A percentile compares a stretch with the other conserved stretches of the same genome.
Evolutionary conservation across 352 stramenopile species (phyloP).

Genomic region (Globisporangium emineosum): DNA sequence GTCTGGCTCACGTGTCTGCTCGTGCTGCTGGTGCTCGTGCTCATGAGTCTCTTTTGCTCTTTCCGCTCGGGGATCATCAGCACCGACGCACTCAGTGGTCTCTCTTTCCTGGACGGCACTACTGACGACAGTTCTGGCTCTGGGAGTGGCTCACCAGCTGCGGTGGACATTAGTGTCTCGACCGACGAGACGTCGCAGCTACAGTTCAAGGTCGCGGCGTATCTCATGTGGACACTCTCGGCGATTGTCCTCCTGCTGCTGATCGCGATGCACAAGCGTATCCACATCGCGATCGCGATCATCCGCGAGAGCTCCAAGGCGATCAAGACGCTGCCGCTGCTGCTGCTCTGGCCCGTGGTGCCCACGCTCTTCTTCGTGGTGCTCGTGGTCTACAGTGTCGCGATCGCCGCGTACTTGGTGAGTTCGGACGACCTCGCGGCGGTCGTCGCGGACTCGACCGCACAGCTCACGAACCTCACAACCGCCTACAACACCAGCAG

Average conservation of each 20-base stretch:
- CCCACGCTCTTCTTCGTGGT: conserved; percentile 50
- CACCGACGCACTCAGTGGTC: conserved; percentile 24
- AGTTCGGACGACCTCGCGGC: conserved; percentile 51
- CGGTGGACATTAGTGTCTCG: conserved; percentile 18
- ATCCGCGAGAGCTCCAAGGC: conserved; percentile 67
- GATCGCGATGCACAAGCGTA: conserved; percentile 63
- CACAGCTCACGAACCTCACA: conserved; percentile 27
- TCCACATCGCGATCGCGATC: conserved; percentile 67
- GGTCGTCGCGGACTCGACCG: conserved; percentile 24
- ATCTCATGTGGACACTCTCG: conserved; percentile 54
- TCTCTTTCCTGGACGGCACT: conserved; percentile 42
- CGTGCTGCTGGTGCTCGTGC: conserved; percentile 53
- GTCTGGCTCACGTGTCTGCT: conserved; percentile 80
- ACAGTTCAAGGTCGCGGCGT: conserved; percentile 66
- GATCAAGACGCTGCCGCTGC: conserved; percentile 53
- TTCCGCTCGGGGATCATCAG: conserved; percentile 61
- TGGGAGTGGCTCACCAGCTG: background rate
- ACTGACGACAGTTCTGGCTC: too few relatives aligned
- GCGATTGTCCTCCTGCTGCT: conserved; percentile 50
- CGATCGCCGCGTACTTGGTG: conserved; percentile 51
- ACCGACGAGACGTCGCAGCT: conserved; percentile 36
- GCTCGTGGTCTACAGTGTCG: conserved; percentile 56
- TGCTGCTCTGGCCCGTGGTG: conserved; percentile 60
- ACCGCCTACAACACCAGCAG: conserved; percentile 33
- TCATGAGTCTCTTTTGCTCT: conserved; percentile 79